These are phyloP conservation scores for Aegilops umbellulata DNA, from an alignment of 176 grass and related monocot species.

Conservation along the genomic window DNA sequence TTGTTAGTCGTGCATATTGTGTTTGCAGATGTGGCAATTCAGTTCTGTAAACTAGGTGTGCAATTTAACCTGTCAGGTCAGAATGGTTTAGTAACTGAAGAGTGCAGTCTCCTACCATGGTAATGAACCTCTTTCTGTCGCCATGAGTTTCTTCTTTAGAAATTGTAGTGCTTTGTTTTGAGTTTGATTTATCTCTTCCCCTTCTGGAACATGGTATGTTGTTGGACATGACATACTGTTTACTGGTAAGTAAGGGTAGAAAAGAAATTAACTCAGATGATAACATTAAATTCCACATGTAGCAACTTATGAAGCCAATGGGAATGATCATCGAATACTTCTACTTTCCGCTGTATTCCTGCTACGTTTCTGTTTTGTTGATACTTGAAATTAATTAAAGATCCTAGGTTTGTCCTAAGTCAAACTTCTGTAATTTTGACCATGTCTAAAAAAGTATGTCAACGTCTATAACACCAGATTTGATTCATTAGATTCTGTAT, in stretches of 20 bases:
- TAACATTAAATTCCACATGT: background rate
- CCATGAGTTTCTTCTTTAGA: background rate
- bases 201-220: background rate
- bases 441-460: too few relatives aligned
- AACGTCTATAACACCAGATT: too few relatives aligned
- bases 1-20: background rate
- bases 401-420: too few relatives aligned
- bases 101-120: background rate
- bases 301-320: background rate
- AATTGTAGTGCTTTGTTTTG: background rate
- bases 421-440: too few relatives aligned
- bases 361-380: background rate
- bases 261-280: background rate
- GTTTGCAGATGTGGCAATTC: background rate
- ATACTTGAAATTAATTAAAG: background rate
- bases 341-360: background rate
- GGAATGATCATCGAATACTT: background rate
- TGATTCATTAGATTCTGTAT: too few relatives aligned
- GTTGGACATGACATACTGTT: background rate
- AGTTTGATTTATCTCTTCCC: background rate
- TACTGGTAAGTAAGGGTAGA: background rate
- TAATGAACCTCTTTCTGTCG: background rate
- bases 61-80: conserved; percentile 12
- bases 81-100: background rate
- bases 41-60: background rate